Percentiles rank a stretch among this genome's conserved stretches.
phyloP scores from a whole-genome alignment of 75 land plant genomes.

The Cunninghamia lanceolata region DNA sequence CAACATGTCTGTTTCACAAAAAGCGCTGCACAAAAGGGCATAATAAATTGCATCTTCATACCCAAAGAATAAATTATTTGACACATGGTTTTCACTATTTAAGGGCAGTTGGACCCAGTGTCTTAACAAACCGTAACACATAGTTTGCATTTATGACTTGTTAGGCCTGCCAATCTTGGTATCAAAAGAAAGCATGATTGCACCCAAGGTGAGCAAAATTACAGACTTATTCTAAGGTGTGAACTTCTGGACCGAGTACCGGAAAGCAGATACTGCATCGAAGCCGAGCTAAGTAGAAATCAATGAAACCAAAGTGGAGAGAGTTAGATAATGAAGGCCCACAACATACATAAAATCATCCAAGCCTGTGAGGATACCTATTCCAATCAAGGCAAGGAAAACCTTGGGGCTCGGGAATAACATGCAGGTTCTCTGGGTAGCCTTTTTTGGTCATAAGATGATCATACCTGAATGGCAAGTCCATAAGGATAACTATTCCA shows the following conservation, averaged over 20 bases:
- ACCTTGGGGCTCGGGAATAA: too few species aligned
- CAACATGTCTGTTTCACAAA: slow-evolving; percentile 51
- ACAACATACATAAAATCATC: slow-evolving; percentile 28
- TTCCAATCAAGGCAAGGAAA: too few species aligned
- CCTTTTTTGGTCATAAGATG: too few species aligned
- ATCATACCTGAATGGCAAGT: too few species aligned
- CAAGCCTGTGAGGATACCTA: slow-evolving; percentile 19
- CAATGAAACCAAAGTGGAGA: slow-evolving; percentile 22
- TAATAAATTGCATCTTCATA: slow-evolving; percentile 50
- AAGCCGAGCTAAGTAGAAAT: slow-evolving; percentile 26
- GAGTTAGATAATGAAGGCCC: slow-evolving; percentile 28
- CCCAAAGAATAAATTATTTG: slow-evolving; percentile 29
- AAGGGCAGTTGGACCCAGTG: slow-evolving; percentile 36
- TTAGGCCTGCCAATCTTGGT: slow-evolving; percentile 31
- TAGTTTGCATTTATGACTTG: slow-evolving; percentile 26
- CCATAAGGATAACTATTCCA: too few species aligned
- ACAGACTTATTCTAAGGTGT: slow-evolving; percentile 43
- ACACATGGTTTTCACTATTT: slow-evolving; percentile 19
- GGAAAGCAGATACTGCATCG: slow-evolving; percentile 23
- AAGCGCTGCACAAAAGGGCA: slow-evolving; percentile 42
- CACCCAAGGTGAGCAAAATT: slow-evolving; percentile 35
- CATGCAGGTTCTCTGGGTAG: too few species aligned
- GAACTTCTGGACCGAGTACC: slow-evolving; percentile 42
- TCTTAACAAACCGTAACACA: slow-evolving; percentile 35
- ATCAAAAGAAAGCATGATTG: slow-evolving; percentile 35